Evolutionary conservation across 306 rosid species (phyloP), one percentile per base, ranked within the genome.

Genomic region (Quercus dentata): DNA sequence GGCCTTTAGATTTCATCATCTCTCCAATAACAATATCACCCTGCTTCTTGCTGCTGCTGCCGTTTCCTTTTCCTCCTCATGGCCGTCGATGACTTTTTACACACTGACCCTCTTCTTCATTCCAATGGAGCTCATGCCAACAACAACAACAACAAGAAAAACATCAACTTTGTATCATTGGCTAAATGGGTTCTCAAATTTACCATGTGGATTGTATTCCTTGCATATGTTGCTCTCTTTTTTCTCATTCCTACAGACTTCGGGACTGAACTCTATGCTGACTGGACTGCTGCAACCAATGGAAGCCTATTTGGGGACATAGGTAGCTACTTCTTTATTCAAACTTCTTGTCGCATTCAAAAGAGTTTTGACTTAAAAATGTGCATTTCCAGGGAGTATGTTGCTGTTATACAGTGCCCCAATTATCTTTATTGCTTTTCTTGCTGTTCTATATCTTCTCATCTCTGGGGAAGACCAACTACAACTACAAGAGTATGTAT

Each of bases 321-420:
- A 84, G 98, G 98, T 67, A 46, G 51, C 38, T 67, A 11, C 38
- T 49, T 57, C 8, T 18, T 3, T 18, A 33, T 67, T 67, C 49
- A 28, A 78, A 19, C 74, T 77, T n/a, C 28, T 27, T 27, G 2
- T 33, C 27, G 10, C 30, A 28, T 49, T 74, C 6, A 0, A 6
- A n/a, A 69, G 72, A 73, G 80, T 25, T 76, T 76, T 30, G 76
- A 76, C 46, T 75, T 82, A 38, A 55, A 64, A 46, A 10, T 49
- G n/a, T 25, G 56, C 69, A 70, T 56, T 18, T 83, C 77, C 87
- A 94, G 98, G 98, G 80, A 86, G 94, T 78, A 8, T 83, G 56
- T 90, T 94, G 68, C 21, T 92, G 75, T 5, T 88, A 31, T 76
- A 78, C 62, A 81, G 85, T 18, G 94, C 79, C 81, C 98, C 98